These are phyloP conservation scores for Sophora flavescens DNA, from an alignment of 306 rosid species.

Conservation along the genomic window DNA sequence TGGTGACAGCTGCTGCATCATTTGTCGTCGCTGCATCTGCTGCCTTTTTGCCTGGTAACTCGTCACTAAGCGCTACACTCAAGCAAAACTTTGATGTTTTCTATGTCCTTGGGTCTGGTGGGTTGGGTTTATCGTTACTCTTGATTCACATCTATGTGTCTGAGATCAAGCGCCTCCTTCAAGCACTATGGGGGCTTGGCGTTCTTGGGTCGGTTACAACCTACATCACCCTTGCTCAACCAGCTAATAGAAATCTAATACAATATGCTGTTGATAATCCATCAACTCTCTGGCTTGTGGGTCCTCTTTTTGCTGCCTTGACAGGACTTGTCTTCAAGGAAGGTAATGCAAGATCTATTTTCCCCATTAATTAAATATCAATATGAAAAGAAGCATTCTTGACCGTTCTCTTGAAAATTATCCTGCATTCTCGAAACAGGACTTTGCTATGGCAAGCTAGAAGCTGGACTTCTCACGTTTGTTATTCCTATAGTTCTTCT, in stretches of 20 bases:
- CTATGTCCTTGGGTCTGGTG: slow-evolving; percentile 71
- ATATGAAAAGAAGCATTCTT: slow-evolving; percentile 21
- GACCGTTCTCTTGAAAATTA: neutral
- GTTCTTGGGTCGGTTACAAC: slow-evolving; percentile 72
- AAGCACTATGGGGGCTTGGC: slow-evolving; percentile 89
- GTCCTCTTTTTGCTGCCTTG: slow-evolving; percentile 88
- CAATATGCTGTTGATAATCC: slow-evolving; percentile 72
- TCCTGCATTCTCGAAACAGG: slow-evolving; percentile 62
- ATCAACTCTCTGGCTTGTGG: slow-evolving; percentile 77
- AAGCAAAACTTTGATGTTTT: slow-evolving; percentile 65
- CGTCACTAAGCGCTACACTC: slow-evolving; percentile 43
- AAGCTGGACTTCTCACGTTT: slow-evolving; percentile 87
- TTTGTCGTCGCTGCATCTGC: slow-evolving; percentile 75
- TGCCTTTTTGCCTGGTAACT: slow-evolving; percentile 64
- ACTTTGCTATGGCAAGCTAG: slow-evolving; percentile 93
- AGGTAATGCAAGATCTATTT: slow-evolving; percentile 56
- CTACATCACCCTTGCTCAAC: slow-evolving; percentile 66
- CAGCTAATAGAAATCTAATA: slow-evolving; percentile 66
- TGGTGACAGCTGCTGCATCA: slow-evolving; percentile 84
- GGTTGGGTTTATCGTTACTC: slow-evolving; percentile 76
- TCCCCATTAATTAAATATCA: slow-evolving; percentile 19
- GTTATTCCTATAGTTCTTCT: slow-evolving; percentile 78
- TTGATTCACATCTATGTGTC: slow-evolving; percentile 87
- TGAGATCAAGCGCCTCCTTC: slow-evolving; percentile 83
- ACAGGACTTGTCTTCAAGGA: slow-evolving; percentile 96